Evolutionary conservation across 345 rosid genomes (phyloP).

Genomic region (Aquilaria malaccensis): DNA sequence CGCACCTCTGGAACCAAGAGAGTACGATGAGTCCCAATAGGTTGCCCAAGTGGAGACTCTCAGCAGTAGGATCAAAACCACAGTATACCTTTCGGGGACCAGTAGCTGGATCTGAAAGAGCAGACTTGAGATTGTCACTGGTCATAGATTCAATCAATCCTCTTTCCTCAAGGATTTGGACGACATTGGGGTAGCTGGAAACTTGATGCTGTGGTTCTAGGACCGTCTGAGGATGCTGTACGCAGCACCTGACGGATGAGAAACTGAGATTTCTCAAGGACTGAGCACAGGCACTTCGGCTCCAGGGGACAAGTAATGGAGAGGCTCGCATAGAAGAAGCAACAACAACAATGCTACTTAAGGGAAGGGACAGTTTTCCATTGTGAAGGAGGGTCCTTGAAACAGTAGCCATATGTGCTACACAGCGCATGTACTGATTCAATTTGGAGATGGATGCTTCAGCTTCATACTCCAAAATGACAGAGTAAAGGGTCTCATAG

Average conservation of each 20-base stretch:
- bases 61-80: slow-evolving; percentile 96
- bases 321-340: slow-evolving; percentile 11
- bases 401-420: slow-evolving; percentile 26
- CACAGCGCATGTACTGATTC: not conserved
- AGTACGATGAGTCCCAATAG: slow-evolving; percentile 87
- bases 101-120: slow-evolving; percentile 32
- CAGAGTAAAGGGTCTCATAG: too few species aligned
- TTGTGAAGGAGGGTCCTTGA: slow-evolving; percentile 29
- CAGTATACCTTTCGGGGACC: slow-evolving; percentile 65
- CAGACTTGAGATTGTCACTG: slow-evolving; percentile 66
- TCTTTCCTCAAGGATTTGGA: slow-evolving; percentile 69
- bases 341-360: slow-evolving; percentile 18
- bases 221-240: slow-evolving; percentile 24
- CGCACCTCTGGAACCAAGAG: slow-evolving; percentile 90
- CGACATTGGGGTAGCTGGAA: slow-evolving; percentile 38
- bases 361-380: slow-evolving; percentile 25
- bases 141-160: slow-evolving; percentile 82
- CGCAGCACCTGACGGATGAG: slow-evolving; percentile 30
- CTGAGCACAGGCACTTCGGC: slow-evolving; percentile 12
- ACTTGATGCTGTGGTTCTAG: slow-evolving; percentile 24
- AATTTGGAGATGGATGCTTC: too few species aligned
- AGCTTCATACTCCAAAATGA: too few species aligned
- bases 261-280: slow-evolving; percentile 18
- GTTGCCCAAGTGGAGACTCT: slow-evolving; percentile 89
- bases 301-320: slow-evolving; percentile 13